A percentile compares a stretch with the other conserved stretches of the same genome.
Evolutionary conservation across 306 rosid species (phyloP).

Genomic region (Senna siamea): DNA sequence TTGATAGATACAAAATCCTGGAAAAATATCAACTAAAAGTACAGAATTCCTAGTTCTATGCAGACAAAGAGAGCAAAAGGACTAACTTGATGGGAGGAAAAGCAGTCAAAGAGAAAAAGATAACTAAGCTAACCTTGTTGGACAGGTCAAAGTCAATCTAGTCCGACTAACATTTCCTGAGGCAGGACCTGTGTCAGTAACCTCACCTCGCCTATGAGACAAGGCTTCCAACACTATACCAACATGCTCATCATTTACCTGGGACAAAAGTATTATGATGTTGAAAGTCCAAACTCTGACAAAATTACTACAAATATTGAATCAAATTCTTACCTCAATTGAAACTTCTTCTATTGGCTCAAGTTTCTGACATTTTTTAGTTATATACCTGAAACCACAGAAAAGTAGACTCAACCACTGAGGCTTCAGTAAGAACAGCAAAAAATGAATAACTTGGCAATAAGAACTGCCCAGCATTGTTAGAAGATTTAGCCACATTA

Average conservation of each 20-base stretch:
- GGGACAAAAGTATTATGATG: slow-evolving; percentile 36
- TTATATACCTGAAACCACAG: slow-evolving; percentile 74
- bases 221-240: slow-evolving; percentile 91
- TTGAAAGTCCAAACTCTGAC: not conserved
- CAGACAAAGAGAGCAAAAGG: no score
- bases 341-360: slow-evolving; percentile 97
- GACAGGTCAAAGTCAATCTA: slow-evolving; percentile 80
- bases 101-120: slow-evolving; percentile 11
- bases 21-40: not conserved
- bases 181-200: slow-evolving; percentile 90
- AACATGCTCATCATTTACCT: slow-evolving; percentile 93
- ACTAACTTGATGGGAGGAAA: no score
- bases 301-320: slow-evolving; percentile 16
- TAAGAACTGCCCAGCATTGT: slow-evolving; percentile 20
- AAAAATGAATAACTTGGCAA: slow-evolving; percentile 20
- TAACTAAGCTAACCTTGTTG: slow-evolving; percentile 69
- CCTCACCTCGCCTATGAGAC: slow-evolving; percentile 89
- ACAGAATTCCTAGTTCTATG: not conserved
- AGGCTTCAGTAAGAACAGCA: no score
- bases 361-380: slow-evolving; percentile 66
- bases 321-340: slow-evolving; percentile 66
- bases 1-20: not conserved
- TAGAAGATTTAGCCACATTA: slow-evolving; percentile 9
- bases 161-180: slow-evolving; percentile 82
- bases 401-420: slow-evolving; percentile 15